phyloP scores from a whole-genome alignment of 2,329 filamentous ascomycete genomes.

The Colletotrichum sp. region DNA sequence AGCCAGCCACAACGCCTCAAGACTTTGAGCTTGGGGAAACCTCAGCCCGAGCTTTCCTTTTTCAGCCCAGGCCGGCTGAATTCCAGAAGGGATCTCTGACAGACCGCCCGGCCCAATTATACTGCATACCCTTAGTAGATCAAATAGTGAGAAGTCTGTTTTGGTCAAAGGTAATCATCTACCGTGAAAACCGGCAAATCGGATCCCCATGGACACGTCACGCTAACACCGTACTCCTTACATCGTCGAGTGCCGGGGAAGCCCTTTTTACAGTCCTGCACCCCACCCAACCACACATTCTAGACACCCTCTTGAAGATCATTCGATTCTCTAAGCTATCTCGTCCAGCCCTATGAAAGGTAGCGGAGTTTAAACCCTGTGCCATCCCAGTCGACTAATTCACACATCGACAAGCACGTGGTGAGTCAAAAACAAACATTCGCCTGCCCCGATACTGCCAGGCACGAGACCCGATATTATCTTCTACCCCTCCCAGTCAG shows the following conservation, averaged over 20 bases:
- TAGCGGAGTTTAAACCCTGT: background rate
- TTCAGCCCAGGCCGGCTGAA: background rate
- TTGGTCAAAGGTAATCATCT: background rate
- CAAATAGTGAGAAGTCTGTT: too few species aligned
- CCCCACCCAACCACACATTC: background rate
- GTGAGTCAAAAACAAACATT: background rate
- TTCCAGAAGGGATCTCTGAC: background rate
- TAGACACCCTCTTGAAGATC: background rate
- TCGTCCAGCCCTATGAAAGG: background rate
- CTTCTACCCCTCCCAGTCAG: background rate
- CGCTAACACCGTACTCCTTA: background rate
- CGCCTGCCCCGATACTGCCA: background rate
- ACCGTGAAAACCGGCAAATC: background rate
- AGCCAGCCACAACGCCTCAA: background rate
- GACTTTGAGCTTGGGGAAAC: background rate
- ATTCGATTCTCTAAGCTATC: background rate
- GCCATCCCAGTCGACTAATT: background rate
- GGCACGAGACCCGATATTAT: background rate
- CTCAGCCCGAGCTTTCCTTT: background rate
- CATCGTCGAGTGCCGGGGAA: background rate
- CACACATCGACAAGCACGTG: background rate
- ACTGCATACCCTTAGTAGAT: background rate
- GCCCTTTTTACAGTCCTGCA: background rate
- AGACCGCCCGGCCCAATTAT: background rate
- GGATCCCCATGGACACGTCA: background rate